Evolutionary conservation across 495 filamentous ascomycete species (phyloP).

Genomic region (Trichocladium antarcticum): DNA sequence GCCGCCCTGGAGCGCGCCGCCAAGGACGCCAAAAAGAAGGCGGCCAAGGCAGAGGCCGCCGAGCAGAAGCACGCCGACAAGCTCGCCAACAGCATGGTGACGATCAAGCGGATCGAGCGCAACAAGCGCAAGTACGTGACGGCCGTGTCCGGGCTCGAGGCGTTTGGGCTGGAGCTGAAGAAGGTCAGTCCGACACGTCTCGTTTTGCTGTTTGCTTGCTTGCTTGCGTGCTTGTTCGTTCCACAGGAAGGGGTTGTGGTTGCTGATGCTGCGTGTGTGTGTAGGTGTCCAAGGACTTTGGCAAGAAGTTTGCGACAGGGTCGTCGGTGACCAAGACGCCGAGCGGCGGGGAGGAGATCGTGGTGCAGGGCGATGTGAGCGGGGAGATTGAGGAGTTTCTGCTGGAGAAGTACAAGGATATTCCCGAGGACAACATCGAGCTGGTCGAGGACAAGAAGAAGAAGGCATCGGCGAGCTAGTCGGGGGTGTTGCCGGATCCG

Average conservation of each 20-base stretch:
- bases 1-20: conserved; percentile 85
- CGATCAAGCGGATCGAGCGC: conserved; percentile 92
- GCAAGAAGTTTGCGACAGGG: conserved; percentile 90
- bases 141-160: conserved; percentile 76
- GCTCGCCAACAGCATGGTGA: conserved; percentile 67
- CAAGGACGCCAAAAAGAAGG: conserved; percentile 82
- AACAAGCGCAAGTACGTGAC: conserved; percentile 97
- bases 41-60: conserved; percentile 75
- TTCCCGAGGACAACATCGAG: conserved; percentile 92
- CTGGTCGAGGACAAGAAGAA: conserved; percentile 90
- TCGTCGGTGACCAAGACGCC: conserved; percentile 82
- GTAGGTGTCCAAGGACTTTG: conserved; percentile 62
- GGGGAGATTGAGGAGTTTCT: conserved; percentile 90
- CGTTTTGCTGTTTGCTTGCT: background rate
- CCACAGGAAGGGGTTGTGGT: too few species aligned
- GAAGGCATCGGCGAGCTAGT: conserved; percentile 25
- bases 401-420: conserved; percentile 67
- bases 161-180: conserved; percentile 85
- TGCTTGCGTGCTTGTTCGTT: background rate
- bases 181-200: conserved; percentile 48
- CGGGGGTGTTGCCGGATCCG: background rate
- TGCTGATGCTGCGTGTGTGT: background rate
- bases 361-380: conserved; percentile 93
- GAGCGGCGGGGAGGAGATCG: conserved; percentile 86
- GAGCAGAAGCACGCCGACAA: conserved; percentile 69